Percentiles rank a stretch among this genome's conserved stretches.
phyloP scores from a whole-genome alignment of 345 rosid species.

The Eucalyptus fibrosa region DNA sequence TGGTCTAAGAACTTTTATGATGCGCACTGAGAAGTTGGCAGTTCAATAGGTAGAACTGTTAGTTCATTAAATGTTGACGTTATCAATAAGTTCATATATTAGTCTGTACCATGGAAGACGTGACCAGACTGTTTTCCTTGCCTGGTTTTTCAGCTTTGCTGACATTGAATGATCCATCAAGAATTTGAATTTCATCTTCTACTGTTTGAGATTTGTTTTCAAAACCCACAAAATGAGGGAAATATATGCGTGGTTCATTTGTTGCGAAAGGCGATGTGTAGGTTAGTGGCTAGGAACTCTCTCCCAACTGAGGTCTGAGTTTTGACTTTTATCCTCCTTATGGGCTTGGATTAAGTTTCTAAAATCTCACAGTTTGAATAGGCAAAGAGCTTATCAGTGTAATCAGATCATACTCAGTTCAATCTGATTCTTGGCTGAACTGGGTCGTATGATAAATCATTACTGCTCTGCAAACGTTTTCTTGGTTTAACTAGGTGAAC shows the following conservation, averaged over 20 bases:
- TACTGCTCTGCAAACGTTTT: background rate
- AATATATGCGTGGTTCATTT: background rate
- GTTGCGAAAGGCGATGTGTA: background rate
- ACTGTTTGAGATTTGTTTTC: background rate
- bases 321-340: background rate
- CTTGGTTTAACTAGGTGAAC: background rate
- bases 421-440: background rate
- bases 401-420: background rate
- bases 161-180: background rate
- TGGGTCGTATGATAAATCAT: background rate
- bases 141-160: background rate
- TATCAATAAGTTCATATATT: background rate
- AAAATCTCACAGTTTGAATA: background rate
- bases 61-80: background rate
- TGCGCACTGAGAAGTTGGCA: background rate
- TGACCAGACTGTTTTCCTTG: background rate
- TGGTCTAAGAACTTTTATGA: background rate
- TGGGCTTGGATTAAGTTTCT: background rate
- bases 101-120: background rate
- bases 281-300: background rate
- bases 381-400: background rate
- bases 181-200: background rate
- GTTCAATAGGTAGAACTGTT: background rate
- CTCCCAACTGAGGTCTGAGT: background rate
- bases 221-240: background rate